phyloP scores from a whole-genome alignment of 352 stramenopile genomes.

The Phytophthora pisi region DNA sequence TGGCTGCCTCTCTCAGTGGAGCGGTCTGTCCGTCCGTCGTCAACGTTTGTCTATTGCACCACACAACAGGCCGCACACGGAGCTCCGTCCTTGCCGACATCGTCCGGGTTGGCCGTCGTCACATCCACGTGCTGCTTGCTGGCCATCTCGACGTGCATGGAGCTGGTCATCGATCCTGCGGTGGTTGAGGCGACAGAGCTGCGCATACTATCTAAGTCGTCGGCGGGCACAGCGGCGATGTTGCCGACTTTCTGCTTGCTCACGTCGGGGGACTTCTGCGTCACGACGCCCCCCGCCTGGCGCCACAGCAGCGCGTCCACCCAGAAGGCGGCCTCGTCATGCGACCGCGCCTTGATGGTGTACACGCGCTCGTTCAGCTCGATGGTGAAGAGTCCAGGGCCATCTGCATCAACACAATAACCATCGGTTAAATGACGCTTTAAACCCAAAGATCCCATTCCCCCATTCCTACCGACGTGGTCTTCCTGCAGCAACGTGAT shows the following conservation, averaged over 20 bases:
- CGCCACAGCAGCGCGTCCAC: slow-evolving; percentile 88
- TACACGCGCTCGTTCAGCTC: slow-evolving; percentile 91
- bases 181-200: slow-evolving; percentile 15
- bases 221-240: slow-evolving; percentile 41
- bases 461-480: slow-evolving; percentile 47
- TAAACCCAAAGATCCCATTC: not conserved
- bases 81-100: slow-evolving; percentile 53
- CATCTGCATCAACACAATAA: slow-evolving; percentile 48
- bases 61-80: slow-evolving; percentile 70
- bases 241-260: slow-evolving; percentile 44
- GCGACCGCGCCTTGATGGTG: slow-evolving; percentile 88
- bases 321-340: slow-evolving; percentile 88
- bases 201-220: slow-evolving; percentile 42
- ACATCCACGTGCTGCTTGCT: slow-evolving; percentile 37
- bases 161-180: slow-evolving; percentile 21
- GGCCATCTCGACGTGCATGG: slow-evolving; percentile 32
- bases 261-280: slow-evolving; percentile 74
- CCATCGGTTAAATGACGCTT: slow-evolving; percentile 11
- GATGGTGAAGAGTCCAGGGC: slow-evolving; percentile 88
- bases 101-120: slow-evolving; percentile 15
- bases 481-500: slow-evolving; percentile 80
- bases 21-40: slow-evolving; percentile 13
- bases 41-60: slow-evolving; percentile 58
- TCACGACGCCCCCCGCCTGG: slow-evolving; percentile 79
- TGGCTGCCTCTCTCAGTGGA: slow-evolving; percentile 14